phyloP scores from a whole-genome alignment of 306 rosid genomes.

The Vigna unguiculata region DNA sequence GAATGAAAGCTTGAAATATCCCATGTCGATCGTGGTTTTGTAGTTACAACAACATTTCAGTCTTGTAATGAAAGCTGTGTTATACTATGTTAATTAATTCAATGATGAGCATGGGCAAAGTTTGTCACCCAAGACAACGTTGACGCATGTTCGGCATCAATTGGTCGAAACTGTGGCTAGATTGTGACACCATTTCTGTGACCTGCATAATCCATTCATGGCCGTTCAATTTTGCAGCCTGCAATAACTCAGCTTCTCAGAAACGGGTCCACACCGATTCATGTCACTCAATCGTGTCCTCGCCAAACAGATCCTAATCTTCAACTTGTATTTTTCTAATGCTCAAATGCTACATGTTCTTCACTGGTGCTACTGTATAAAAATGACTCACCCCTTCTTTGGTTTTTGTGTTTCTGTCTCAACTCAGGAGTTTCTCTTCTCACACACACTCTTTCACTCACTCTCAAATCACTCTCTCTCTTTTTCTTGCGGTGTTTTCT shows the following conservation, averaged over 20 bases:
- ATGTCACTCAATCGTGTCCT: slow-evolving; percentile 27
- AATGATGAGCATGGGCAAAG: neutral
- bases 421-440: neutral
- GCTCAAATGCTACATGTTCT: neutral
- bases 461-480: neutral
- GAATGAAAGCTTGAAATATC: neutral
- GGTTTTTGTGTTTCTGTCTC: neutral
- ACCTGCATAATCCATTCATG: slow-evolving; percentile 13
- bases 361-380: neutral
- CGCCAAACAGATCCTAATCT: neutral
- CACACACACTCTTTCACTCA: neutral
- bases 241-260: neutral
- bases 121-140: neutral
- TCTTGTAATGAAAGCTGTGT: neutral
- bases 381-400: neutral
- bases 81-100: neutral
- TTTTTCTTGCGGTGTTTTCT: neutral
- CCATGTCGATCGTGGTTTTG: neutral
- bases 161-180: neutral
- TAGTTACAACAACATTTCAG: neutral
- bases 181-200: slow-evolving; percentile 36
- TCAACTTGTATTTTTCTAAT: neutral
- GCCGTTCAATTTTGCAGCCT: slow-evolving; percentile 49
- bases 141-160: slow-evolving; percentile 4
- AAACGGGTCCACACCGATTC: slow-evolving; percentile 23